Evolutionary conservation across 202 grass and related monocot genomes (phyloP).

Genomic region (Schoenoplectus triqueter): DNA sequence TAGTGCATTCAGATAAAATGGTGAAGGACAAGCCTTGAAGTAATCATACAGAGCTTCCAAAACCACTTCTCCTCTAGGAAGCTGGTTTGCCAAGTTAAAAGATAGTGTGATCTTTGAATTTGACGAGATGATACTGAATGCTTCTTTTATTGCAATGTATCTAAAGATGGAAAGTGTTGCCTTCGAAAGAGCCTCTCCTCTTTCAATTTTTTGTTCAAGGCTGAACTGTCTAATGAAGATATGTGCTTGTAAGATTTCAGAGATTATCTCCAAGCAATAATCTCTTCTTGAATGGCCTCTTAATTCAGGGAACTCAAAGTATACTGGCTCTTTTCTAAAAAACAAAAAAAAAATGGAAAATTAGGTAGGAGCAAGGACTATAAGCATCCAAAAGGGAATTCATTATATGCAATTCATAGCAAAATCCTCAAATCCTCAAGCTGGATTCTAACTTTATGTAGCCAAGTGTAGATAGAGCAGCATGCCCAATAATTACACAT

Average conservation of each 20-base stretch:
- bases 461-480: neutral
- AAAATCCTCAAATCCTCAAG: neutral
- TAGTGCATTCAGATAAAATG: slow-evolving; percentile 69
- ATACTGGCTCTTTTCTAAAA: slow-evolving; percentile 76
- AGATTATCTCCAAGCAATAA: slow-evolving; percentile 74
- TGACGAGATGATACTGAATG: slow-evolving; percentile 71
- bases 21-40: slow-evolving; percentile 56
- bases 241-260: slow-evolving; percentile 78
- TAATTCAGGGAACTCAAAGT: slow-evolving; percentile 84
- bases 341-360: slow-evolving; percentile 33
- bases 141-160: slow-evolving; percentile 80
- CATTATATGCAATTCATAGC: neutral
- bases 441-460: neutral
- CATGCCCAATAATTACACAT: neutral
- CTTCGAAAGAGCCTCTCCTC: slow-evolving; percentile 71
- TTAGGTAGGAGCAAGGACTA: neutral
- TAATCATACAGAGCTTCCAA: slow-evolving; percentile 77
- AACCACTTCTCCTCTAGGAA: slow-evolving; percentile 89
- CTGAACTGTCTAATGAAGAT: slow-evolving; percentile 87
- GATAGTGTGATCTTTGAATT: slow-evolving; percentile 83
- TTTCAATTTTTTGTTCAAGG: slow-evolving; percentile 63
- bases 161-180: slow-evolving; percentile 75
- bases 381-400: neutral
- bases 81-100: slow-evolving; percentile 85
- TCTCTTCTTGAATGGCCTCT: slow-evolving; percentile 78